Evolutionary conservation across 2,329 filamentous ascomycete species (phyloP), one percentile per base, ranked within the genome.

Genomic region (Pseudofabraea citricarpa): DNA sequence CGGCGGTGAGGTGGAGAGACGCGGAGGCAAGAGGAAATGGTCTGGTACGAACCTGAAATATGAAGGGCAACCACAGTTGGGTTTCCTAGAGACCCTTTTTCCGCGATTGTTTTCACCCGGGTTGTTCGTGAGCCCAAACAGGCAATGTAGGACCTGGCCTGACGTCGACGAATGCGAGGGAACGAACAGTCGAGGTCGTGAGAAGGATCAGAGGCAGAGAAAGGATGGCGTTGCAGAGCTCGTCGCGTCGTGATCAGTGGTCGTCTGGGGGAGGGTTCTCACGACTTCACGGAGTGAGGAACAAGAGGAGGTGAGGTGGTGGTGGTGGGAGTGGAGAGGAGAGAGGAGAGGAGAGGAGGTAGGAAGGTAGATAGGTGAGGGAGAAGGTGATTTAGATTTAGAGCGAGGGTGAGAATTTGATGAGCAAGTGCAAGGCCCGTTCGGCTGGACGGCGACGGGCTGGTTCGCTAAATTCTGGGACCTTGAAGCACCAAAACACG

Each of bases 141-240:
- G 47, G 44, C 40, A 36, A 31, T 46, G 47, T 46, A 48, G 45
- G 43, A 50, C 49, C 40, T 47, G 45, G 41, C 26, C 49, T 49
- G 46, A 51, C 46, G 49, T 47, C 46, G 48, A 45, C 21, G 36
- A 35, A 41, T 32, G 29, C 16, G 26, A 31, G 27, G 31, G 33
- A 23, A 31, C 24, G 32, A 26, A 12, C 36, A 37, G 42, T 41
- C 42, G 45, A 44, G 36, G 40, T 43, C 35, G 42, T 27, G 20
- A 13, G 32, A 16, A 23, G n/a, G 24, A 26, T 19, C 1, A 12
- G 18, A 26, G 27, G 24, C 24, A 31, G 44, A 31, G 32, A 44
- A 47, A 33, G 32, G n/a, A 29, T 26, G 18, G 31, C n/a, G 38
- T 41, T 31, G 27, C 27, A 31, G 16, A 31, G 27, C 13, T 31